These are phyloP conservation scores for Pyronema omphalodes DNA, from an alignment of 495 filamentous ascomycete species.

Conservation along the genomic window DNA sequence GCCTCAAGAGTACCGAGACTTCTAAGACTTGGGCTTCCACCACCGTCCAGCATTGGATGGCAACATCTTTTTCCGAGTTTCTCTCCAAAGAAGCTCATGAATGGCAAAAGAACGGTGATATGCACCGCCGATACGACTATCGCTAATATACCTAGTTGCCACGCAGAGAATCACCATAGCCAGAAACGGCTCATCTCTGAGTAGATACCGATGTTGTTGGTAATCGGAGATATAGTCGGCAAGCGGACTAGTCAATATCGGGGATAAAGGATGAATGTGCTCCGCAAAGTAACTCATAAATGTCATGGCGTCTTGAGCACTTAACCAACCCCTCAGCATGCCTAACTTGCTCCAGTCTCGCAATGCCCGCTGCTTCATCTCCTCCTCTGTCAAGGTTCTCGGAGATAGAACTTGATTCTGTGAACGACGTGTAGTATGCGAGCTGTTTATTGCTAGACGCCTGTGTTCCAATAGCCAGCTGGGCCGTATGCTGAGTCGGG, in stretches of 20 bases:
- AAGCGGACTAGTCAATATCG: constrained; percentile 35
- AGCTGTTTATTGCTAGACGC: not conserved
- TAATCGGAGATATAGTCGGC: constrained; percentile 32
- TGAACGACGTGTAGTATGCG: not conserved
- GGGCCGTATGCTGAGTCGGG: not conserved
- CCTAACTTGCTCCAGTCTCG: constrained; percentile 69
- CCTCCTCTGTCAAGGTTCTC: constrained; percentile 13
- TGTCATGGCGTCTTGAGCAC: constrained; percentile 71
- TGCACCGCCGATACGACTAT: constrained; percentile 59
- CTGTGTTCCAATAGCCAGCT: not conserved
- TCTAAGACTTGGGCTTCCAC: constrained; percentile 53
- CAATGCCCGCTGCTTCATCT: constrained; percentile 41
- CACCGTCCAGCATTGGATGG: constrained; percentile 83
- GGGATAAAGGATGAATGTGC: constrained; percentile 75
- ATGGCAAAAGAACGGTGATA: constrained; percentile 68
- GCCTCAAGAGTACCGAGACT: constrained; percentile 89
- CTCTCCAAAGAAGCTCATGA: constrained; percentile 89
- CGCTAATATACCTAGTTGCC: constrained; percentile 63
- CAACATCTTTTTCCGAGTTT: constrained; percentile 83
- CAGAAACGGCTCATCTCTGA: constrained; percentile 81
- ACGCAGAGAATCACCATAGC: constrained; percentile 80
- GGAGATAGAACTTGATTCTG: not conserved
- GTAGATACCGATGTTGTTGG: constrained; percentile 43
- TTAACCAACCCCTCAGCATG: constrained; percentile 95
- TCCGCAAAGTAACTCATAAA: constrained; percentile 76